These are phyloP conservation scores for Ustilago curta DNA, from an alignment of 1,284 basidiomycete species.

Conservation along the genomic window DNA sequence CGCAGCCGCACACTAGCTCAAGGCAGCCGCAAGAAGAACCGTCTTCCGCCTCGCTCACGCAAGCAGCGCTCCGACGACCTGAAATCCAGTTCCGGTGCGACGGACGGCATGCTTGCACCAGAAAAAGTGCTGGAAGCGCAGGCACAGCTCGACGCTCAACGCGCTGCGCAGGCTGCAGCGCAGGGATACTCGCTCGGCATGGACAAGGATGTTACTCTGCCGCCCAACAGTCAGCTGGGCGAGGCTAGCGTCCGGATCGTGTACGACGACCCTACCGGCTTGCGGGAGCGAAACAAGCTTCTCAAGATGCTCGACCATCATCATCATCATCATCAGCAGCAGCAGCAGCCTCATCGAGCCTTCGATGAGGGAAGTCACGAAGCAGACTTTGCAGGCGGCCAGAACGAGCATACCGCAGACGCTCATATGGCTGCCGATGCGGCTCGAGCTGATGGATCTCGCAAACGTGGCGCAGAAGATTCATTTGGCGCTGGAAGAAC, in stretches of 20 bases:
- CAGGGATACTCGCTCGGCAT: conserved; percentile 45
- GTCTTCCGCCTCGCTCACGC: conserved; percentile 35
- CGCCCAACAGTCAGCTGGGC: conserved; percentile 12
- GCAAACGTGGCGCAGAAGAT: conserved; percentile 25
- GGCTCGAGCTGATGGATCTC: not conserved
- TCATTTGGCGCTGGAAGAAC: conserved; percentile 24
- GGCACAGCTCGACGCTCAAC: conserved; percentile 40
- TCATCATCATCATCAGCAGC: conserved; percentile 7
- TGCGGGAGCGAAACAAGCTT: conserved; percentile 43
- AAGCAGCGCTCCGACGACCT: conserved; percentile 34
- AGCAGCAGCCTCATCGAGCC: not conserved
- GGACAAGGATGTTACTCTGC: conserved; percentile 30
- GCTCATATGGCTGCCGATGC: conserved; percentile 1
- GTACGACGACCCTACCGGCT: conserved; percentile 57
- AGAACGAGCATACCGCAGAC: conserved; percentile 4
- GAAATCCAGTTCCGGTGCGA: not conserved
- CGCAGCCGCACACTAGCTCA: conserved; percentile 33
- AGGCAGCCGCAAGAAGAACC: conserved; percentile 26
- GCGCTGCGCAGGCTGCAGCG: conserved; percentile 47
- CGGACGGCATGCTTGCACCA: conserved; percentile 22
- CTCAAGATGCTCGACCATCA: conserved; percentile 47
- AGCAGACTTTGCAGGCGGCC: not conserved
- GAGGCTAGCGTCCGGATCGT: conserved; percentile 45
- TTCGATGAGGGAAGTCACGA: not conserved
- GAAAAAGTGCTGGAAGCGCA: conserved; percentile 48